These are phyloP conservation scores for Trametes pubescens DNA, from an alignment of 1,284 basidiomycete genomes.

Conservation along the genomic window DNA sequence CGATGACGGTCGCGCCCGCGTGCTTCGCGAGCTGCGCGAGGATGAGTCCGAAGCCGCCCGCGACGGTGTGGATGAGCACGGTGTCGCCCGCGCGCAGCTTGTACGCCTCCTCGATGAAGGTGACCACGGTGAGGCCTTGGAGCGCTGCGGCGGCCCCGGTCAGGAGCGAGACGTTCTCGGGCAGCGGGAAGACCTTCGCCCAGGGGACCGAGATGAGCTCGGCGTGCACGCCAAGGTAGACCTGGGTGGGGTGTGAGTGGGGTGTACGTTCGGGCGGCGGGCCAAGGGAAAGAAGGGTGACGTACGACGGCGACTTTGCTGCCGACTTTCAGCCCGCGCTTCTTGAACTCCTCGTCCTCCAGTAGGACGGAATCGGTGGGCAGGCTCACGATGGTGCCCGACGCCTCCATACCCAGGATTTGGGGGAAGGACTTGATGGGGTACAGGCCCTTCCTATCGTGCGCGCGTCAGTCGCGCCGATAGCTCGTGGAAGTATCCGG, in stretches of 20 bases:
- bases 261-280: not conserved
- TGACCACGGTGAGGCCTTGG: conserved; percentile 85
- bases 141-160: conserved; percentile 74
- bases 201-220: conserved; percentile 80
- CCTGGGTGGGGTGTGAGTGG: conserved; percentile 3
- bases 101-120: conserved; percentile 87
- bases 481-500: not conserved
- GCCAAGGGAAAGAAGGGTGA: conserved; percentile 47
- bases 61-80: conserved; percentile 89
- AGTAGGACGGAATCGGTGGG: conserved; percentile 50
- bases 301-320: conserved; percentile 52
- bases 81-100: conserved; percentile 78
- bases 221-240: conserved; percentile 63
- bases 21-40: conserved; percentile 71
- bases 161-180: conserved; percentile 65
- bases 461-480: not conserved
- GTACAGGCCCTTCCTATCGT: conserved; percentile 46
- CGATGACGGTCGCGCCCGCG: conserved; percentile 90
- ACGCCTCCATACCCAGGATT: conserved; percentile 67
- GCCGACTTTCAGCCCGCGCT: conserved; percentile 51
- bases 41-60: conserved; percentile 77
- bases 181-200: conserved; percentile 67
- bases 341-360: conserved; percentile 47
- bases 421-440: conserved; percentile 56
- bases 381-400: conserved; percentile 64